Conservation (phyloP, 768 basidiomycete species). For the Auriscalpium vulgare region DNA sequence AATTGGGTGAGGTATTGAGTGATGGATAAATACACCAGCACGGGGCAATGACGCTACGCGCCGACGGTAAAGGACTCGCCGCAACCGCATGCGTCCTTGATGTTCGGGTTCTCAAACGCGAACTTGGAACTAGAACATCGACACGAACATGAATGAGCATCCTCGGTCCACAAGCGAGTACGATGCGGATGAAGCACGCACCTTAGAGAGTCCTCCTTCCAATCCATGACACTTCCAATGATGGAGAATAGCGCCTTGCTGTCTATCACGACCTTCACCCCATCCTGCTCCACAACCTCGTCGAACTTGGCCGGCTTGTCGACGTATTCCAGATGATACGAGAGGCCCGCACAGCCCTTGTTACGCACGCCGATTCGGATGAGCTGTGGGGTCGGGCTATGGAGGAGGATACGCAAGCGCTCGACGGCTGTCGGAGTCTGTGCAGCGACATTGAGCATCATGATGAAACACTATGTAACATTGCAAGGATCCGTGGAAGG, state of each 20-base stretch:
- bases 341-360: conserved; percentile 92
- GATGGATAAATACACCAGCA: too few relatives aligned
- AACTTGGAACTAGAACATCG: conserved; percentile 56
- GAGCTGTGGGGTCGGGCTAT: conserved; percentile 82
- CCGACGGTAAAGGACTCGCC: conserved; percentile 82
- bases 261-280: conserved; percentile 89
- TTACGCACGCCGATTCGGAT: conserved; percentile 94
- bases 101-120: conserved; percentile 84
- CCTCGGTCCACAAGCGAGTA: neutral
- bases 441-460: neutral
- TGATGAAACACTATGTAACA: neutral
- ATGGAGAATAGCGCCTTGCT: conserved; percentile 96
- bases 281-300: conserved; percentile 94
- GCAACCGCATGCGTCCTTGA: conserved; percentile 91
- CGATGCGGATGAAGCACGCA: conserved; percentile 27
- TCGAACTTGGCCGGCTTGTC: conserved; percentile 87
- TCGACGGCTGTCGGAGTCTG: conserved; percentile 77
- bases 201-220: conserved; percentile 91
- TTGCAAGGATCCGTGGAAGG: neutral
- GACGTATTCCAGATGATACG: conserved; percentile 93
- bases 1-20: too few relatives aligned
- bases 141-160: neutral
- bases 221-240: conserved; percentile 99
- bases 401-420: conserved; percentile 64
- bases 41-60: conserved; percentile 12